Base-by-base conservation (phyloP, 1,284 basidiomycete genomes). In the Peniophora sp. region DNA sequence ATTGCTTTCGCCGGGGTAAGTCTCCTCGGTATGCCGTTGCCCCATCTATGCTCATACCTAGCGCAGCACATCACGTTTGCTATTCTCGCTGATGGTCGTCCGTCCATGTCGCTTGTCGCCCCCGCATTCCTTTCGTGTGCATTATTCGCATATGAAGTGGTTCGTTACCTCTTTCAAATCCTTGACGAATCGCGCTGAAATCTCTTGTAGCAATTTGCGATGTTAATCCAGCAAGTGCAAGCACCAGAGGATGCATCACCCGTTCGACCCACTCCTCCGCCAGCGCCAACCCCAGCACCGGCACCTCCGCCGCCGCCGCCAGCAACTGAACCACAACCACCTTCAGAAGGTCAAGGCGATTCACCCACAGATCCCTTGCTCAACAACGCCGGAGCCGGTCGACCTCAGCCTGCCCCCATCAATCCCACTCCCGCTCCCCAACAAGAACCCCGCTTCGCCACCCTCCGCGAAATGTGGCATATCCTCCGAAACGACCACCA, bases 201-300 rank as follows among this genome's bases (percentile, higher is more conserved):
- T 47, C 27, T 23, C 22, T 20, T 38, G 10, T 56, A 94, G 92
- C 86, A 92, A 82, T 91, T 92, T 60, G 79, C 85, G 0, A 80
- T 87, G 27, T 70, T 91, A 16, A 80, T 92, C 8, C 79, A 87
- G 55, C 83, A 89, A 54, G 82, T 93, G 22, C 92, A 94, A 72
- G 78, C 82, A 1, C 88, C 89, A 1, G 92, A 93, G 61, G 77
- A 85, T 55, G 68, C 68, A 19, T 10, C 34, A 10, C 10, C n/a
- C 34, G 34, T n/a, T 36, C 34, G n/a, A 36, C 34, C 34, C 10
- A n/a, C 34, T 36, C 34, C 34, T 10, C 10, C 34, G 10, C 34
- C 34, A 36, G 46, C 57, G 3, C 38, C 58, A 0, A 48, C 59
- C 11, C 44, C 63, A 9, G 17, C 66, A 17, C 53, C 65, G 16